Evolutionary conservation across 495 filamentous ascomycete genomes (phyloP), one percentile per base, ranked within the genome.

Genomic region (Rhypophila decipiens): DNA sequence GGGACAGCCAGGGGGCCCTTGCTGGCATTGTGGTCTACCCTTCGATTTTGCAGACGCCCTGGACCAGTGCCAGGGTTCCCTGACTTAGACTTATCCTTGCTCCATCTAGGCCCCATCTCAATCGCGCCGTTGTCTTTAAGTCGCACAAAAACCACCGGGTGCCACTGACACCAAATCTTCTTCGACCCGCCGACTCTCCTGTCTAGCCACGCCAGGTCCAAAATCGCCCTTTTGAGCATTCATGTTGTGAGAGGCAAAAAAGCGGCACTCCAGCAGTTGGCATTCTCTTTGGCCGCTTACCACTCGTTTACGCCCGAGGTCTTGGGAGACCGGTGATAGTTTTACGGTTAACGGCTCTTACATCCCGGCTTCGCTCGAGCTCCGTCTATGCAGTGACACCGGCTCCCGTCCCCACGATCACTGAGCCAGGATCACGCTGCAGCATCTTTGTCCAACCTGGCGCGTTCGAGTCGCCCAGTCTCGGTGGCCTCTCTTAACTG

Each of bases 101-200:
- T 56, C 60, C 64, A 58, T 59, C 63, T 56, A 55, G 63, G 55
- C 44, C 49, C 60, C 61, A 57, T 65, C 56, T 52, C 62, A 64
- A 65, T 64, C 56, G 60, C 58, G 44, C 59, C 54, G 53, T 50
- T 56, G 47, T 49, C 54, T 65, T 67, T 64, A 69, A 74, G 70
- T 73, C 66, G 71, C 72, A 75, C 72, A 72, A 74, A 72, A 74
- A 67, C 60, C 68, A 64, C 60, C 44, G 52, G 55, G 59, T 64
- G 66, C 67, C 68, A 68, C 66, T 66, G 65, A 65, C 61, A 70
- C 59, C 59, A 61, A 71, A 67, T 67, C 67, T 58, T 63, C 58
- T 52, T 63, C 53, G 56, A 72, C 66, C 50, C 63, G 49, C 52
- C 46, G 50, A 53, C 52, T 55, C 49, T 58, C n/a, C 49, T 47